Percentiles rank a stretch among this genome's conserved stretches.
Conservation (phyloP, 352 stramenopile genomes). For the Phytophthora ohioensis region DNA sequence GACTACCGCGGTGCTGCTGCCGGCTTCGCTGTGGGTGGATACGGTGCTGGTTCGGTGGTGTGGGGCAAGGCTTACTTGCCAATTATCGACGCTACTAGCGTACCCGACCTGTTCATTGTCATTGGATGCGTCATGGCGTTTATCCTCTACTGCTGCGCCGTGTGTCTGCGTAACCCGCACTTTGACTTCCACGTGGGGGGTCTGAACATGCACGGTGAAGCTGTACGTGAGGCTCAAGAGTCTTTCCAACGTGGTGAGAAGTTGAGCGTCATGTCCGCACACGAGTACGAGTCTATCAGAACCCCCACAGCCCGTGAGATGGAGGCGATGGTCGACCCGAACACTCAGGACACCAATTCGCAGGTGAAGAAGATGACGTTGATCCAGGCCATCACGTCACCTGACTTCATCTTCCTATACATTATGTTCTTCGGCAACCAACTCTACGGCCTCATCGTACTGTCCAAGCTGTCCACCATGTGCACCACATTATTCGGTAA, state of each 20-base stretch:
- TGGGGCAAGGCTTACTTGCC: slow-evolving; percentile 76
- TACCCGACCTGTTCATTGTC: slow-evolving; percentile 61
- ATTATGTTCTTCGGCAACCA: slow-evolving; percentile 78
- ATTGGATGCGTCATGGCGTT: slow-evolving; percentile 53
- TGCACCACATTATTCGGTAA: slow-evolving; percentile 60
- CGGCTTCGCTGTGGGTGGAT: slow-evolving; percentile 73
- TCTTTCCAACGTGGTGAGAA: slow-evolving; percentile 48
- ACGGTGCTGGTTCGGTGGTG: slow-evolving; percentile 68
- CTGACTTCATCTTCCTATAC: slow-evolving; percentile 75
- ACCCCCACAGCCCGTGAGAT: slow-evolving; percentile 47
- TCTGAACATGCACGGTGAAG: slow-evolving; percentile 73
- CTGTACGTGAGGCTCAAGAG: slow-evolving; percentile 46
- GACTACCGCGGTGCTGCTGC: slow-evolving; percentile 76
- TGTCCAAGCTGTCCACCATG: slow-evolving; percentile 73
- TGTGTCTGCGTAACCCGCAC: slow-evolving; percentile 60
- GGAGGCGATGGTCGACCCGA: slow-evolving; percentile 38
- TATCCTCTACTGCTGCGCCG: slow-evolving; percentile 48
- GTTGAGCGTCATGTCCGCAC: slow-evolving; percentile 48
- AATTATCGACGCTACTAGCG: slow-evolving; percentile 55
- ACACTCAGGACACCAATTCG: slow-evolving; percentile 31
- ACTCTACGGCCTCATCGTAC: slow-evolving; percentile 71
- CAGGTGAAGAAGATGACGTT: slow-evolving; percentile 62
- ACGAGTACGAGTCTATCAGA: slow-evolving; percentile 57
- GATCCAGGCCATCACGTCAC: slow-evolving; percentile 58
- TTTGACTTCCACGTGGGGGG: slow-evolving; percentile 54